These are phyloP conservation scores for Yarrowia sp. DNA, from an alignment of 805 yeast genomes.

Conservation along the genomic window DNA sequence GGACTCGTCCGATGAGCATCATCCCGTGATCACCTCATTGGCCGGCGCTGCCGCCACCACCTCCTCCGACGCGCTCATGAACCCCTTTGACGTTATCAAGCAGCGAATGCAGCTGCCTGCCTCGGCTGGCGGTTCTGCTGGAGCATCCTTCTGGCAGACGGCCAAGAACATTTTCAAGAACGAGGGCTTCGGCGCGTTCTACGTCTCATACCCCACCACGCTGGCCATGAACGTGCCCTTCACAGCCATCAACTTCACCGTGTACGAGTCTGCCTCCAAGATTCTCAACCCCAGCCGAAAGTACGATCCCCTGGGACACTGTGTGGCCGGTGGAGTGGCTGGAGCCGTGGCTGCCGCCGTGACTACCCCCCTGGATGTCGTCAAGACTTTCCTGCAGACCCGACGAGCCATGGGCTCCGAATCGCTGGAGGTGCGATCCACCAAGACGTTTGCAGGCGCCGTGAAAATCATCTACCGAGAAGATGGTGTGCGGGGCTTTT, in stretches of 20 bases:
- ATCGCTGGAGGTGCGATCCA: slow-evolving; percentile 54
- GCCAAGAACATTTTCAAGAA: slow-evolving; percentile 47
- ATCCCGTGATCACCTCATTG: slow-evolving; percentile 80
- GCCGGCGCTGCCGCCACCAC: slow-evolving; percentile 93
- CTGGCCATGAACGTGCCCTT: slow-evolving; percentile 90
- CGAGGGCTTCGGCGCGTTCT: slow-evolving; percentile 73
- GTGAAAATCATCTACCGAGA: slow-evolving; percentile 64
- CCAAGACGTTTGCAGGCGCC: slow-evolving; percentile 74
- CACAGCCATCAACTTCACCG: slow-evolving; percentile 91
- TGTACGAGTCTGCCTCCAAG: slow-evolving; percentile 84
- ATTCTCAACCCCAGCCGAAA: slow-evolving; percentile 72
- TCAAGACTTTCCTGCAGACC: slow-evolving; percentile 90
- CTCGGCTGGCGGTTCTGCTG: slow-evolving; percentile 41
- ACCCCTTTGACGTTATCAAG: slow-evolving; percentile 93
- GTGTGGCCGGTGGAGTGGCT: slow-evolving; percentile 90
- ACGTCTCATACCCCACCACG: slow-evolving; percentile 93
- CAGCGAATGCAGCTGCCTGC: slow-evolving; percentile 83
- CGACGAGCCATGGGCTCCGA: slow-evolving; percentile 49
- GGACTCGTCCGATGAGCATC: slow-evolving; percentile 59
- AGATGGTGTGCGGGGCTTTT: slow-evolving; percentile 64
- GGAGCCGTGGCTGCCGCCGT: slow-evolving; percentile 96
- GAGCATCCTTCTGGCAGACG: slow-evolving; percentile 46
- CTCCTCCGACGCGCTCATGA: slow-evolving; percentile 95
- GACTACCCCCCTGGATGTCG: slow-evolving; percentile 93
- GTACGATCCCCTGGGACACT: slow-evolving; percentile 90